Conservation (phyloP, 2,329 filamentous ascomycete genomes). For the Botrytis fragariae region DNA sequence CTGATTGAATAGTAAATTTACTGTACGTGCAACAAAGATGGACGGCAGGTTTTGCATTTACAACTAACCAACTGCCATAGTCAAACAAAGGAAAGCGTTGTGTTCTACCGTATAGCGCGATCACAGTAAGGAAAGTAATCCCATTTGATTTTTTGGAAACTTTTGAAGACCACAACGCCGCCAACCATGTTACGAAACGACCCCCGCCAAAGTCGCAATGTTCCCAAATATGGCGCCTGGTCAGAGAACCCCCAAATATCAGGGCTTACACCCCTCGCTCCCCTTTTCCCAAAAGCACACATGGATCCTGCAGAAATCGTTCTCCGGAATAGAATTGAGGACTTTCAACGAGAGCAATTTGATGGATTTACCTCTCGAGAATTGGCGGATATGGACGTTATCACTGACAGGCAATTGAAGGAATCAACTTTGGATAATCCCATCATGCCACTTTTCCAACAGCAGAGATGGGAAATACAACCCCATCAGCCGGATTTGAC, state of each 20-base stretch:
- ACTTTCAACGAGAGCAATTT: constrained; percentile 17
- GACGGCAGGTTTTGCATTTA: background rate
- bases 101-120: background rate
- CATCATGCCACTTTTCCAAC: constrained; percentile 22
- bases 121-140: background rate
- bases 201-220: background rate
- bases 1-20: background rate
- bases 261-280: constrained; percentile 6
- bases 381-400: constrained; percentile 26
- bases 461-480: constrained; percentile 20
- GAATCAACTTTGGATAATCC: constrained; percentile 18
- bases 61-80: background rate
- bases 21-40: background rate
- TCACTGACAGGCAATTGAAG: constrained; percentile 22
- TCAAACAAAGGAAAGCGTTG: background rate
- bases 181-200: background rate
- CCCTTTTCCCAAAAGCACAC: background rate
- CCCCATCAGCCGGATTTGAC: constrained; percentile 11
- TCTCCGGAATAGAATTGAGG: background rate
- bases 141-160: fast-evolving
- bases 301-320: background rate
- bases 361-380: constrained; percentile 24
- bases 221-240: constrained; percentile 10
- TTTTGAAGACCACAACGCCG: too few relatives aligned
- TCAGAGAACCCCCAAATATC: background rate